These are phyloP conservation scores for Apiotrichum mycotoxinovorans DNA, from an alignment of 1,284 basidiomycete genomes.

Conservation along the genomic window DNA sequence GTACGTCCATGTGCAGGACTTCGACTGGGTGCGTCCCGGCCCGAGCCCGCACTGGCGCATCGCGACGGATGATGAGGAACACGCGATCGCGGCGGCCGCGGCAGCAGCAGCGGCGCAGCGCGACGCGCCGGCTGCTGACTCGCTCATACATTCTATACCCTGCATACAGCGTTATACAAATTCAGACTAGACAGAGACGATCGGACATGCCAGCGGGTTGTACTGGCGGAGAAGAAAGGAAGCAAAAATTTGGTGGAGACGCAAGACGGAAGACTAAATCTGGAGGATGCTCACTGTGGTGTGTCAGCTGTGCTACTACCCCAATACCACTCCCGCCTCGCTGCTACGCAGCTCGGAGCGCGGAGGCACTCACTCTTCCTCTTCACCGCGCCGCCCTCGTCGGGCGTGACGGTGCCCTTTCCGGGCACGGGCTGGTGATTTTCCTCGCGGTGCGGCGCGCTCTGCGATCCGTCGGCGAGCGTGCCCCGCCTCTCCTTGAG, in stretches of 20 bases:
- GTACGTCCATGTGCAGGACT: conserved; percentile 63
- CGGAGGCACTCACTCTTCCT: conserved; percentile 1
- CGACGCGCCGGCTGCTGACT: background rate
- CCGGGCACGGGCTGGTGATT: background rate
- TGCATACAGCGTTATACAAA: conserved; percentile 11
- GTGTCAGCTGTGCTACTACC: conserved; percentile 4
- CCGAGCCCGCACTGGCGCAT: conserved; percentile 70
- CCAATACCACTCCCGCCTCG: conserved; percentile 12
- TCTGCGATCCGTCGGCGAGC: conserved; percentile 25
- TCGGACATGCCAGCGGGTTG: background rate
- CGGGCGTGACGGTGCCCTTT: conserved; percentile 17
- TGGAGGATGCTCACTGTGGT: conserved; percentile 16
- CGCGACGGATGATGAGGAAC: conserved; percentile 19
- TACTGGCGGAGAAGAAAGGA: background rate
- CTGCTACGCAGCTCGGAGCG: background rate
- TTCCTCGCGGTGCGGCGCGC: conserved; percentile 17
- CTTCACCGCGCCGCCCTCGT: conserved; percentile 9
- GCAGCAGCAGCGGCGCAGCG: no score
- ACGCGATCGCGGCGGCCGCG: background rate
- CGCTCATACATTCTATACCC: conserved; percentile 2
- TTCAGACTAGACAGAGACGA: background rate
- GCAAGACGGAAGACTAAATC: conserved; percentile 2
- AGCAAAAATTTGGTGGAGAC: background rate
- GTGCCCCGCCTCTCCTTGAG: conserved; percentile 20
- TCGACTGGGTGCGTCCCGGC: conserved; percentile 69